These are phyloP conservation scores for Isochrysis galbana DNA, from an alignment of 78 protist species.

Conservation along the genomic window DNA sequence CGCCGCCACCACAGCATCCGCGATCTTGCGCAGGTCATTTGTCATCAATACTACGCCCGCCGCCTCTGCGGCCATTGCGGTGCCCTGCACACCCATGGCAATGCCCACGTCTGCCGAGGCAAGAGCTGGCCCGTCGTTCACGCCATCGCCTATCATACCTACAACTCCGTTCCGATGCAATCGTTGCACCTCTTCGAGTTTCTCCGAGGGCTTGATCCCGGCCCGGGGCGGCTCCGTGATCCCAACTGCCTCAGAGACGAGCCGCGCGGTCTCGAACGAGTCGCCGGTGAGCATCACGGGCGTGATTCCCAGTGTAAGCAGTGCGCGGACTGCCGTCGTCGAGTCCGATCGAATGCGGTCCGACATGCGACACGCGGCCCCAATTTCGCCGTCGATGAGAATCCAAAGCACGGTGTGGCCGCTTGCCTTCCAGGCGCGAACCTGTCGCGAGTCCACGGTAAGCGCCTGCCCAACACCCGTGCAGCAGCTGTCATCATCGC, in stretches of 20 bases:
- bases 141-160: background rate
- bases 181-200: background rate
- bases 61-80: background rate
- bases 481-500: background rate
- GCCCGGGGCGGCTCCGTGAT: background rate
- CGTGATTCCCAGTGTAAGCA: background rate
- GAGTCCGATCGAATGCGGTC: background rate
- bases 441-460: background rate
- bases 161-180: background rate
- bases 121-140: constrained; percentile 2
- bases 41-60: constrained; percentile 17
- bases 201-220: background rate
- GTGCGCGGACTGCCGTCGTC: background rate
- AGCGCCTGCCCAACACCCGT: background rate
- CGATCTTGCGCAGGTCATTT: background rate
- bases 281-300: background rate
- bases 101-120: constrained; percentile 16
- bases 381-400: background rate
- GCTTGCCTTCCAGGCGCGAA: background rate
- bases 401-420: background rate
- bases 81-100: constrained; percentile 14
- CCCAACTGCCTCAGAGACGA: background rate
- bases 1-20: background rate
- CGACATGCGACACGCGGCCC: background rate
- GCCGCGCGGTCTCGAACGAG: background rate